A percentile compares a stretch with the other conserved stretches of the same genome.
These are phyloP conservation scores for Xerophyta viscosa DNA, from an alignment of 106 monocot genomes.

Conservation along the genomic window DNA sequence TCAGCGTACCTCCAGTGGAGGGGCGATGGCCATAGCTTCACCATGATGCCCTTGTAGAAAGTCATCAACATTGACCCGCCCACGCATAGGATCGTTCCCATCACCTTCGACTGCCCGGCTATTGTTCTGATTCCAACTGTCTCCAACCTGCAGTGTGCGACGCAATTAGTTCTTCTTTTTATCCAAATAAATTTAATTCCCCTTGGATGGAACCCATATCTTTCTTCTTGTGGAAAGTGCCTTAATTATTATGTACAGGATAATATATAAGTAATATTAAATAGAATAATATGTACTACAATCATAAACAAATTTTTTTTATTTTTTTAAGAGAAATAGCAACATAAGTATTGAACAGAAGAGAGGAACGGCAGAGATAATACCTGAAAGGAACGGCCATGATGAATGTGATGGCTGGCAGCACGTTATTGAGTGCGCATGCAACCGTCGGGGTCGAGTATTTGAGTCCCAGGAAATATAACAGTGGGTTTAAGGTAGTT, in stretches of 20 bases:
- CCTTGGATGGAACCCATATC: too few relatives aligned
- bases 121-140: slow-evolving; percentile 29
- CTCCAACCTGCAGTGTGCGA: slow-evolving; percentile 58
- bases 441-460: slow-evolving; percentile 66
- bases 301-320: not conserved
- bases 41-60: slow-evolving; percentile 70
- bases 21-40: slow-evolving; percentile 40
- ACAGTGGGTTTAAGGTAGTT: slow-evolving; percentile 62
- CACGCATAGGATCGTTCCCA: slow-evolving; percentile 53
- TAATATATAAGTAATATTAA: too few relatives aligned
- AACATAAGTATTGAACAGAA: too few relatives aligned
- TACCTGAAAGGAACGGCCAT: slow-evolving; percentile 70
- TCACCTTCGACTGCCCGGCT: slow-evolving; percentile 51
- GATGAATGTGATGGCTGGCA: slow-evolving; percentile 79
- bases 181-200: too few relatives aligned
- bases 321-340: too few relatives aligned
- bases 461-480: slow-evolving; percentile 78
- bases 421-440: slow-evolving; percentile 61
- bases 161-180: too few relatives aligned
- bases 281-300: not conserved
- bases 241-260: too few relatives aligned
- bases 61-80: slow-evolving; percentile 91
- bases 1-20: slow-evolving; percentile 77
- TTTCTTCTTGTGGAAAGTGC: too few relatives aligned
- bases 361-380: not conserved